Evolutionary conservation across 306 rosid species (phyloP), one percentile per base, ranked within the genome.

Genomic region (Hippophae rhamnoides): DNA sequence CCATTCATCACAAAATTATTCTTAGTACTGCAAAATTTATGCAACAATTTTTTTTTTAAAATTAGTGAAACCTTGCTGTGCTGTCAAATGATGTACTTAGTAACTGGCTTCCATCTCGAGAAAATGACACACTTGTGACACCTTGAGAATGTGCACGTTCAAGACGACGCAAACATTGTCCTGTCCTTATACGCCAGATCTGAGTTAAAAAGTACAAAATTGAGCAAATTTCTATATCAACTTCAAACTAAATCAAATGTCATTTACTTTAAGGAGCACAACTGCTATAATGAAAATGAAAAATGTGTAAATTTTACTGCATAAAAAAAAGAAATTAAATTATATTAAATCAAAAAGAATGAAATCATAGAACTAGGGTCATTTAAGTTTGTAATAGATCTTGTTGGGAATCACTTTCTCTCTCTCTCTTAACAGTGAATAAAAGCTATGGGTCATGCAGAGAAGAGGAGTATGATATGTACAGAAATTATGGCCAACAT

Each of bases 141-240:
- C 97, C 97, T 67, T 79, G 88, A 67, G 90, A 82, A 82, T 93
- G 99, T 43, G 99, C 99, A 52, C 83, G 88, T 68, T 93, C 99
- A 79, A 93, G 94, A 69, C 99, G 97, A 50, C 99, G 87, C 87
- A 93, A 79, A 81, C 99, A 93, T 80, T 93, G 99, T 62, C 97
- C 99, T 53, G 94, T 89, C 81, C 99, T 86, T 51, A 88, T 81
- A 65, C 99, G 97, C 97, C 97, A 93, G 41, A 93, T 90, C 99
- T 92, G 67, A 56, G 69, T 31, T 13, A 6, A 51, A 56, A 74
- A 7, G 13, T 51, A 14, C 62, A 25, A 45, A 58, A 44, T 62
- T 51, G 60, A 66, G 6, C 26, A 25, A 43, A 27, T 13, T 44
- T 18, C 8, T 26, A 63, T 14, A 47, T 49, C 41, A 47, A 63